These are phyloP conservation scores for Avena insularis DNA, from an alignment of 176 grass and related monocot genomes.

Conservation along the genomic window DNA sequence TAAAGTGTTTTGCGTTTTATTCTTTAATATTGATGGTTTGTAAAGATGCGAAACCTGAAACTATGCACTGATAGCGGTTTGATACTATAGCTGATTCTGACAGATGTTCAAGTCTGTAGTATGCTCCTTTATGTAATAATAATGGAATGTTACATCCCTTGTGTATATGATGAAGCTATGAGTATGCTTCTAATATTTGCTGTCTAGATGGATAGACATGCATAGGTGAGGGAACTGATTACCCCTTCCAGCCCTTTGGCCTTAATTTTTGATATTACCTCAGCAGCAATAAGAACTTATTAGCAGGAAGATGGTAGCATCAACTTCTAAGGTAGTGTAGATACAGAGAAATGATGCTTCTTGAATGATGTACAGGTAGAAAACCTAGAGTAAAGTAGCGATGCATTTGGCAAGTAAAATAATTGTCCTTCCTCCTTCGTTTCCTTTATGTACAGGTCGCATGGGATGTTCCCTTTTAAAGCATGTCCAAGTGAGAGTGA, in stretches of 20 bases:
- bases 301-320: constrained; percentile 50
- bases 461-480: constrained; percentile 45
- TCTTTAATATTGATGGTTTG: constrained; percentile 35
- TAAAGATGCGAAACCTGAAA: constrained; percentile 42
- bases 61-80: constrained; percentile 44
- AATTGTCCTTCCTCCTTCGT: constrained; percentile 65
- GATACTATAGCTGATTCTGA: constrained; percentile 47
- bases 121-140: constrained; percentile 41
- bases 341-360: constrained; percentile 48
- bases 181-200: constrained; percentile 23
- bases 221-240: constrained; percentile 32
- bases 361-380: constrained; percentile 45
- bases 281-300: constrained; percentile 54
- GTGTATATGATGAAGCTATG: constrained; percentile 45
- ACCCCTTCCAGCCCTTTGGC: constrained; percentile 30
- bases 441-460: constrained; percentile 63
- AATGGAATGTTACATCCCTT: constrained; percentile 40
- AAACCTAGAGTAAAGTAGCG: constrained; percentile 45
- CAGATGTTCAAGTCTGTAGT: constrained; percentile 43
- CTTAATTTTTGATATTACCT: constrained; percentile 36
- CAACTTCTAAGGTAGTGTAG: constrained; percentile 63
- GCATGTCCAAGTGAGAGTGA: constrained; percentile 39
- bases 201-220: constrained; percentile 31
- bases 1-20: constrained; percentile 1
- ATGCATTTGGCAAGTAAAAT: constrained; percentile 54